A percentile compares a stretch with the other conserved stretches of the same genome.
Conservation (phyloP, 2,329 filamentous ascomycete genomes). For the Waltergamsia citrina region DNA sequence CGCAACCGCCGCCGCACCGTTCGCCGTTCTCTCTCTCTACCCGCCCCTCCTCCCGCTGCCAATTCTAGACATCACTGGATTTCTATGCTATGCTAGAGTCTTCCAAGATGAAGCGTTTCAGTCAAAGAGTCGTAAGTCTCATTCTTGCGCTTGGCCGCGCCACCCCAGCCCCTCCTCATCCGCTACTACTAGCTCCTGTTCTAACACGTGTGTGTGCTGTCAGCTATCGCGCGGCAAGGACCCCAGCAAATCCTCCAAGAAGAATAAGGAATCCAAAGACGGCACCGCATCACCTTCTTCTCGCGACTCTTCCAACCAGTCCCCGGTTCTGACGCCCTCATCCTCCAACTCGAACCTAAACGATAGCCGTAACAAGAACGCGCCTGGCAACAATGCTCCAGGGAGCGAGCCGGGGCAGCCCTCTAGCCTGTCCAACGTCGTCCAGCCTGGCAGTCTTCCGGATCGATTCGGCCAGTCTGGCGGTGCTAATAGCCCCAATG, state of each 20-base stretch:
- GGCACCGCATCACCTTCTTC: constrained; percentile 72
- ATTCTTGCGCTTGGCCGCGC: too few relatives aligned
- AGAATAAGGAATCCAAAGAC: constrained; percentile 63
- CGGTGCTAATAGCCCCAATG: constrained; percentile 24
- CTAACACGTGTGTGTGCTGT: constrained; percentile 10
- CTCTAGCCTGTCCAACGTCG: constrained; percentile 23
- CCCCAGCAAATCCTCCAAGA: constrained; percentile 73
- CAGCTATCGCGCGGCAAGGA: constrained; percentile 90
- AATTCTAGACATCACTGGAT: not conserved
- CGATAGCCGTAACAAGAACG: constrained; percentile 75
- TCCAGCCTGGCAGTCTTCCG: constrained; percentile 22
- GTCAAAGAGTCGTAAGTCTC: constrained; percentile 91
- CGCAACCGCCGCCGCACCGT: constrained; percentile 3
- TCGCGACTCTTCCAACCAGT: constrained; percentile 45
- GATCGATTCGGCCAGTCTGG: constrained; percentile 32
- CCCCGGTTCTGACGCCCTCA: constrained; percentile 64
- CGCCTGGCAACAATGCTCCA: constrained; percentile 46
- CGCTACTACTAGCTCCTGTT: not conserved
- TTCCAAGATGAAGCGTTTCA: constrained; percentile 88
- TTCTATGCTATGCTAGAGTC: constrained; percentile 5
- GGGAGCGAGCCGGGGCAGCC: constrained; percentile 34
- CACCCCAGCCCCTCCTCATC: too few relatives aligned
- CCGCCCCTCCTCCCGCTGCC: constrained; percentile 1
- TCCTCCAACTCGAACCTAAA: constrained; percentile 83
- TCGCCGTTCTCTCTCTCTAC: constrained; percentile 1